Conservation (phyloP, 163 green algal species). For the Volvox carteri region DNA sequence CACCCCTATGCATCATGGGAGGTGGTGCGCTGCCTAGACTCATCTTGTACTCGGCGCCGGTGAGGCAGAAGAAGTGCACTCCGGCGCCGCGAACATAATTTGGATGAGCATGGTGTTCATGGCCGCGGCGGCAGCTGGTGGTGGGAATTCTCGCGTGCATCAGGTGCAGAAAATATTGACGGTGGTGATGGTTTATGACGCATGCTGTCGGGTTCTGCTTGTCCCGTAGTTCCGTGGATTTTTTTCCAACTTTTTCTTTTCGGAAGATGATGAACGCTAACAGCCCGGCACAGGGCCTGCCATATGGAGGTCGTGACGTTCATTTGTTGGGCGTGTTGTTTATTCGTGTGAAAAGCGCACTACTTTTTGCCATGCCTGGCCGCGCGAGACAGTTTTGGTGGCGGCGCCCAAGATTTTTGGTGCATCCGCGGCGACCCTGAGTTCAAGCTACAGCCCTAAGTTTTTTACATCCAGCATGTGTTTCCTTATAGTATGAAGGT, state of each 20-base stretch:
- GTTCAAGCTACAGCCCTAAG: conserved; percentile 8
- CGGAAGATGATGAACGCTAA: conserved; percentile 30
- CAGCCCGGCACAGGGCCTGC: conserved; percentile 21
- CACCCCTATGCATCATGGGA: too few species aligned
- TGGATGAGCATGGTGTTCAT: not conserved
- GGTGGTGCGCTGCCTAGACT: not conserved
- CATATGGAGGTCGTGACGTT: conserved; percentile 35
- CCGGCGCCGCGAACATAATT: not conserved
- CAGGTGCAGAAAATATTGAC: conserved; percentile 3
- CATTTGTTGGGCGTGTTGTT: conserved; percentile 37
- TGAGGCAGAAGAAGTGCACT: too few species aligned
- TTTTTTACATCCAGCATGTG: conserved; percentile 16
- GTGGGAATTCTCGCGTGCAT: not conserved
- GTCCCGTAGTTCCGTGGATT: conserved; percentile 24
- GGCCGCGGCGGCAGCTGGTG: not conserved
- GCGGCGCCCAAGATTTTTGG: conserved; percentile 36
- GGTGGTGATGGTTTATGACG: conserved; percentile 29
- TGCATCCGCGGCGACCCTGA: conserved; percentile 13
- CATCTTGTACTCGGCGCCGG: not conserved
- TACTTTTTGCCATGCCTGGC: conserved; percentile 22
- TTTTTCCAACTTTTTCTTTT: conserved; percentile 48
- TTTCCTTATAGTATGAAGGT: not conserved
- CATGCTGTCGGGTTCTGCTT: conserved; percentile 32
- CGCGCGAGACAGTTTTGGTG: conserved; percentile 27
- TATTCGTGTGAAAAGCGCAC: conserved; percentile 15